These are phyloP conservation scores for Bipolaris zeicola DNA, from an alignment of 2,329 filamentous ascomycete genomes.

Conservation along the genomic window DNA sequence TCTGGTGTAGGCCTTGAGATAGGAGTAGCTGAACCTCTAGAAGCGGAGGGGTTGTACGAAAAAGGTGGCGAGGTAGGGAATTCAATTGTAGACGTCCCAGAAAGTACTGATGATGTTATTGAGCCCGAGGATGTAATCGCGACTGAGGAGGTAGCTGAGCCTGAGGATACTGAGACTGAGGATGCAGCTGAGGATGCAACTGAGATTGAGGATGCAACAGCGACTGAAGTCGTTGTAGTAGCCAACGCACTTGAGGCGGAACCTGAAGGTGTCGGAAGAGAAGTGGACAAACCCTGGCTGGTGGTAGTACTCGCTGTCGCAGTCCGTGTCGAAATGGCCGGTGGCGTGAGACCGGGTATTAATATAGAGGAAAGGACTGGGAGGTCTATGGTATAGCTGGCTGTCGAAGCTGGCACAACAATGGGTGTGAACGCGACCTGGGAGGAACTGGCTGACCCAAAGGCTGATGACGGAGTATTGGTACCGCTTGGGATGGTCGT, in stretches of 20 bases:
- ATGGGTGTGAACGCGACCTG: not conserved
- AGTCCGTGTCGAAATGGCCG: not conserved
- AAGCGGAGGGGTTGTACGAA: constrained; percentile 11
- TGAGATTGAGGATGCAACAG: not conserved
- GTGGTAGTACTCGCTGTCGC: not conserved
- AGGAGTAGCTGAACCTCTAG: constrained; percentile 9
- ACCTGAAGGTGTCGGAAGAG: not conserved
- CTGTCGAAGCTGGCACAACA: not conserved
- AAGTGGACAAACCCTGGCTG: not conserved
- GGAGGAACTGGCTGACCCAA: not conserved
- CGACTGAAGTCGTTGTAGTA: constrained; percentile 1
- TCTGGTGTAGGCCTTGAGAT: constrained; percentile 9
- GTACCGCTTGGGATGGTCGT: not conserved
- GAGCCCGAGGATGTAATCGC: not conserved
- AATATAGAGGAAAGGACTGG: constrained; percentile 10
- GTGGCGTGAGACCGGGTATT: not conserved
- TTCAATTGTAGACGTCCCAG: not conserved
- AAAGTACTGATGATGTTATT: not conserved
- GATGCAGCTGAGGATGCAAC: not conserved
- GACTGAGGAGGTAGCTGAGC: too few relatives aligned
- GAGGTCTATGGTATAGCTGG: constrained; percentile 6
- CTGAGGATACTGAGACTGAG: not conserved
- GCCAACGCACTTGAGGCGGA: not conserved
- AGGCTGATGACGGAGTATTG: not conserved
- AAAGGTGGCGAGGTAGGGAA: constrained; percentile 9